Percentiles rank a stretch among this genome's conserved stretches.
phyloP scores from a whole-genome alignment of 1,284 basidiomycete genomes.

The Pseudozyma pruni region DNA sequence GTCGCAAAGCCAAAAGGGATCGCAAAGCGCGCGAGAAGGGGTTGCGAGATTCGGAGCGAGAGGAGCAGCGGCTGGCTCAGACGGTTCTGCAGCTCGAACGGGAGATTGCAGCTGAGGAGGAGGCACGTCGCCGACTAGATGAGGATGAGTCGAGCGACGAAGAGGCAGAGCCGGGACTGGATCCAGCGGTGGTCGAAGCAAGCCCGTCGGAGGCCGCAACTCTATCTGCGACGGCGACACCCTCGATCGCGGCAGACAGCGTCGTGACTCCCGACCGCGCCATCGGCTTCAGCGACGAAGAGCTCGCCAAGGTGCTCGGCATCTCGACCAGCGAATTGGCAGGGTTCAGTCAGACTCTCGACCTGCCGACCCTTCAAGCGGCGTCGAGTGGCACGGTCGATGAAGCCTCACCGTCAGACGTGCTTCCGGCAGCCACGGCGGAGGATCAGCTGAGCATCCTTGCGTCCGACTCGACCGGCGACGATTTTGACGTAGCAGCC shows the following conservation, averaged over 20 bases:
- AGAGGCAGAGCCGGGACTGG: constrained; percentile 1
- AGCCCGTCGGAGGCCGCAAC: constrained; percentile 19
- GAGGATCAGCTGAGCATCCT: constrained; percentile 1
- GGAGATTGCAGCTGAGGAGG: constrained; percentile 39
- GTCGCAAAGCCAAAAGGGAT: constrained; percentile 37
- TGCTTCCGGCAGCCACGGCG: background rate
- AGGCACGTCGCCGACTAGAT: constrained; percentile 29
- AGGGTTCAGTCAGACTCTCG: constrained; percentile 39
- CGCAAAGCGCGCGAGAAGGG: constrained; percentile 32
- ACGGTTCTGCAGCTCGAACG: constrained; percentile 32
- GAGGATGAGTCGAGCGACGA: constrained; percentile 23
- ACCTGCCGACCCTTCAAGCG: constrained; percentile 15
- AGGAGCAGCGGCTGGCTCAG: constrained; percentile 28
- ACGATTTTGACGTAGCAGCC: constrained; percentile 37
- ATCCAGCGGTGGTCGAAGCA: background rate
- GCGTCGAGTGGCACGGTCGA: no score
- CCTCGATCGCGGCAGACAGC: constrained; percentile 9
- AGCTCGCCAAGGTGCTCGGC: constrained; percentile 45
- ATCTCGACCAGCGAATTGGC: constrained; percentile 43
- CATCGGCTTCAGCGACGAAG: constrained; percentile 38
- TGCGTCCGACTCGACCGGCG: background rate
- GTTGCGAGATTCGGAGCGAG: constrained; percentile 32
- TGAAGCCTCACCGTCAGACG: background rate
- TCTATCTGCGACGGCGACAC: constrained; percentile 13
- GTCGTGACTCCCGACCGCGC: constrained; percentile 11